Conservation (phyloP, 768 basidiomycete species). For the Clitopilus hobsonii region DNA sequence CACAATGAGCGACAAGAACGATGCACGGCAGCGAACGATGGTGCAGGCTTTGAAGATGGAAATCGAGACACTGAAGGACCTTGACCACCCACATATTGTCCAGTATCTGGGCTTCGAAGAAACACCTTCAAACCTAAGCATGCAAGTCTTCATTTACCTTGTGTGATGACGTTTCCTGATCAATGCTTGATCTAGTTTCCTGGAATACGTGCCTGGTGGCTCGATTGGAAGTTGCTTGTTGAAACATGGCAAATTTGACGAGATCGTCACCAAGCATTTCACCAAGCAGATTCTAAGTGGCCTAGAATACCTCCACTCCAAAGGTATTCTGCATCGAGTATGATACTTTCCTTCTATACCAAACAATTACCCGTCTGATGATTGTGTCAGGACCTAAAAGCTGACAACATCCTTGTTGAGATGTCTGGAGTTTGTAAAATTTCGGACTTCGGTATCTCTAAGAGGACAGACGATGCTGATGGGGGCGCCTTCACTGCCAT, state of each 20-base stretch:
- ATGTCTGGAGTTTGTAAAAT: conserved; percentile 92
- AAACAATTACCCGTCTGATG: conserved; percentile 4
- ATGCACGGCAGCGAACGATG: conserved; percentile 76
- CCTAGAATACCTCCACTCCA: conserved; percentile 87
- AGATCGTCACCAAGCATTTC: conserved; percentile 89
- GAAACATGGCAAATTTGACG: conserved; percentile 90
- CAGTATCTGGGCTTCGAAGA: conserved; percentile 96
- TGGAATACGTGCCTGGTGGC: conserved; percentile 98
- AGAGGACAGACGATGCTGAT: conserved; percentile 83
- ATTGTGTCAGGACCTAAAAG: conserved; percentile 78
- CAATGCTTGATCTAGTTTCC: conserved; percentile 54
- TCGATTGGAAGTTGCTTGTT: conserved; percentile 88
- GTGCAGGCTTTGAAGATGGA: conserved; percentile 93
- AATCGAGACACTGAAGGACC: conserved; percentile 92
- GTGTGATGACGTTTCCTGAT: not conserved
- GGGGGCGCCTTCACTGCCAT: conserved; percentile 87
- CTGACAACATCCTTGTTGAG: conserved; percentile 97
- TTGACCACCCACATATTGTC: conserved; percentile 97
- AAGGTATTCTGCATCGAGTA: conserved; percentile 90
- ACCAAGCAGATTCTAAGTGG: conserved; percentile 89
- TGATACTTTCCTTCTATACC: conserved; percentile 13
- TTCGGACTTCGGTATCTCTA: conserved; percentile 98
- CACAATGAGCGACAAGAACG: conserved; percentile 87
- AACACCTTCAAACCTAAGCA: conserved; percentile 83
- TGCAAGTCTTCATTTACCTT: conserved; percentile 49